Evolutionary conservation across 2,329 filamentous ascomycete species (phyloP), one percentile per base, ranked within the genome.

Genomic region (Mollisia scopiformis): DNA sequence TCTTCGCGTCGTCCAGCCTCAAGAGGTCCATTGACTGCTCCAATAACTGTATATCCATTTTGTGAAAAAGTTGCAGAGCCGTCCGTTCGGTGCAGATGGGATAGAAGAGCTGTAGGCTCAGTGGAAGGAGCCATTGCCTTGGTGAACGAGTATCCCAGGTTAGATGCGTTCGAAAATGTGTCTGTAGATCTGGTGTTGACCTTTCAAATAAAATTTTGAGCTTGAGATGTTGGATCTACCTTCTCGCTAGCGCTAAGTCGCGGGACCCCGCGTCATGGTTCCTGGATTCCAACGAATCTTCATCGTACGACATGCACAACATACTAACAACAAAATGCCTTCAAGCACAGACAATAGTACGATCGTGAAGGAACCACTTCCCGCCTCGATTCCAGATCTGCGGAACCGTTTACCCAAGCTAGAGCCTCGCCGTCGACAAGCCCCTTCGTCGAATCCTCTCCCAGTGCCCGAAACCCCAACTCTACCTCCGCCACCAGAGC

Each of bases 1-100:
- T 98, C 92, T 73, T 99, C 94, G 70, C 92, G 87, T 71, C 93
- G 86, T 69, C 88, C 87, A 16, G 94, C 92, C 79, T 99, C 95
- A 68, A 98, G 86, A 16, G 95, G 95, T 0, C 94, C 95, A 76
- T 97, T 98, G 67, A 96, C 92, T 14, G 92, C 89, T 58, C 90
- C 91, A 57, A 96, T 85, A 66, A 98, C 84, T 47, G 88, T 89
- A 76, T 93, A 96, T 52, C 92, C 91, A 59, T 86, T 82, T 69
- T 88, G 83, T 2, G 89, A 86, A 74, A 92, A 93, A 10, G 86
- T 89, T 11, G 90, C 90, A 51, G 92, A 96, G 63, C 92, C 92
- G 74, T 96, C 91, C 27, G 91, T 84, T 63, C 88, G 88, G 62
- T 86, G 82, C 2, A 96, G 82, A 66, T 82, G 81, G 30, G 84